A percentile compares a stretch with the other conserved stretches of the same genome.
phyloP scores from a whole-genome alignment of 2,329 filamentous ascomycete species.

The Fusarium hostae region DNA sequence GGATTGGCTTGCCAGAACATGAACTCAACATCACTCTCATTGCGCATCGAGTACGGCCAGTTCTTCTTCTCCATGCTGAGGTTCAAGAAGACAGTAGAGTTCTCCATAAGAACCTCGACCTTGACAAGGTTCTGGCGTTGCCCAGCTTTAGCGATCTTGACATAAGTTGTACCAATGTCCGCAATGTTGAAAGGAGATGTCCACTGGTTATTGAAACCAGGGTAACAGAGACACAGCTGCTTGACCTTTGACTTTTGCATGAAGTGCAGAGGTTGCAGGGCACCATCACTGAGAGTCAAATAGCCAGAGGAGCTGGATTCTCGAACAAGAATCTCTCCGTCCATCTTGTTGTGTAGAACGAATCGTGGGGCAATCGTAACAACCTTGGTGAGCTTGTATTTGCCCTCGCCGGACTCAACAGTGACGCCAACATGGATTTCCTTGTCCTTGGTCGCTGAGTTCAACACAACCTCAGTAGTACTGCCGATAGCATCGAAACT shows the following conservation, averaged over 20 bases:
- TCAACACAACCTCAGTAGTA: conserved; percentile 85
- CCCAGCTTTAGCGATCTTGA: conserved; percentile 91
- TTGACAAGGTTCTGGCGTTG: conserved; percentile 90
- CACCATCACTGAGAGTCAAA: conserved; percentile 79
- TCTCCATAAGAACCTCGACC: conserved; percentile 90
- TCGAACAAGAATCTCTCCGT: conserved; percentile 87
- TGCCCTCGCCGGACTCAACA: conserved; percentile 90
- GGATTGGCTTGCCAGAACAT: conserved; percentile 96
- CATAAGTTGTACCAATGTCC: conserved; percentile 89
- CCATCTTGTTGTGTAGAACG: conserved; percentile 91
- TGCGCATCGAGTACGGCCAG: conserved; percentile 99
- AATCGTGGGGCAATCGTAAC: conserved; percentile 93
- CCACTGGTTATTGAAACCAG: conserved; percentile 96
- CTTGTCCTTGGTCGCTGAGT: conserved; percentile 73
- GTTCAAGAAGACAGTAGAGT: conserved; percentile 92
- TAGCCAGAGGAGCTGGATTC: conserved; percentile 92
- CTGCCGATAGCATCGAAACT: conserved; percentile 98
- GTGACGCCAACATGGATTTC: conserved; percentile 94
- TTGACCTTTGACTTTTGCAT: conserved; percentile 85
- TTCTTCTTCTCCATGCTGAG: conserved; percentile 91
- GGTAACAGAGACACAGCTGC: conserved; percentile 91
- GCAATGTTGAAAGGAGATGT: conserved; percentile 98
- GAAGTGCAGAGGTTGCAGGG: conserved; percentile 88
- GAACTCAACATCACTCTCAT: conserved; percentile 97
- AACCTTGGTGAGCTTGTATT: conserved; percentile 97